Evolutionary conservation across 192 early-diverging fungal species (phyloP).

Genomic region (Paraglomus occultum): DNA sequence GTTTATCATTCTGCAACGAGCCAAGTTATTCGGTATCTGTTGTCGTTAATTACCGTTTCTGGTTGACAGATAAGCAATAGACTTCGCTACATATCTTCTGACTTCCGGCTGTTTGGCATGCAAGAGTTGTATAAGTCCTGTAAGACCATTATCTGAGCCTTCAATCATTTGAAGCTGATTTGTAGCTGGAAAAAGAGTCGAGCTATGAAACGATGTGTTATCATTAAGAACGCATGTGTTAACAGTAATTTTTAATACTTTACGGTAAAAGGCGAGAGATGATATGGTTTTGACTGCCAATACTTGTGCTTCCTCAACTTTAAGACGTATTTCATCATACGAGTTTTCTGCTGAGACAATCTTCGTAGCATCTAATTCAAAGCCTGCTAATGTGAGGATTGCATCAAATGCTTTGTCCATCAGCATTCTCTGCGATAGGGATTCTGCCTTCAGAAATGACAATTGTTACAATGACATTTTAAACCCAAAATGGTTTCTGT

Average conservation of each 20-base stretch:
- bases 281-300: slow-evolving; percentile 47
- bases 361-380: not conserved
- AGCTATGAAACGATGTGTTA: not conserved
- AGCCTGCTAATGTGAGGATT: slow-evolving; percentile 31
- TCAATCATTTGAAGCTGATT: slow-evolving; percentile 55
- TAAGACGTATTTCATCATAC: slow-evolving; percentile 37
- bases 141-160: slow-evolving; percentile 34
- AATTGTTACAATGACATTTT: not conserved
- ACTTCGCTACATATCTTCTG: slow-evolving; percentile 54
- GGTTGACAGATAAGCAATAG: slow-evolving; percentile 54
- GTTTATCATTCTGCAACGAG: slow-evolving; percentile 19
- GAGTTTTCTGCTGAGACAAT: slow-evolving; percentile 24
- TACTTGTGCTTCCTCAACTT: slow-evolving; percentile 39
- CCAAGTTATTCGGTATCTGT: slow-evolving; percentile 25
- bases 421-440: slow-evolving; percentile 21
- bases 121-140: slow-evolving; percentile 41
- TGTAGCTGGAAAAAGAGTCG: slow-evolving; percentile 29
- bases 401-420: slow-evolving; percentile 30
- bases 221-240: not conserved
- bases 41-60: slow-evolving; percentile 46
- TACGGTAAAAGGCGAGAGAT: slow-evolving; percentile 37
- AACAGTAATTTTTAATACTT: not conserved
- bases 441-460: not conserved
- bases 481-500: not conserved
- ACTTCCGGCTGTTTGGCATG: slow-evolving; percentile 45